Conservation (phyloP, 306 rosid genomes). For the Begonia loranthoides region DNA sequence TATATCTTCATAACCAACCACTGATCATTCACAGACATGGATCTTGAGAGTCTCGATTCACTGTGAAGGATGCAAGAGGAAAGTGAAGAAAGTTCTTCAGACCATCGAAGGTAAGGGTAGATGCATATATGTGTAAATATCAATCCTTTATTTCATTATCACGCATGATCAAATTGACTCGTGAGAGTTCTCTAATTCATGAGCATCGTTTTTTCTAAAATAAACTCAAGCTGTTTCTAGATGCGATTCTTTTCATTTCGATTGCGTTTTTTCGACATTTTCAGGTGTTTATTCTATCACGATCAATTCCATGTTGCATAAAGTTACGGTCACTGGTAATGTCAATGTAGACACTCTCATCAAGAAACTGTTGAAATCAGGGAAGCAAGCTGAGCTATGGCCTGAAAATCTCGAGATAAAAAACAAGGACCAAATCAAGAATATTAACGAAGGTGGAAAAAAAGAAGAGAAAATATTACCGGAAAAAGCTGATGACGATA, state of each 20-base stretch:
- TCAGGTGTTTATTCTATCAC: constrained; percentile 65
- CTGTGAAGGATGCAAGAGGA: constrained; percentile 84
- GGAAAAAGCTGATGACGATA: constrained; percentile 11
- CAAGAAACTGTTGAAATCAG: constrained; percentile 62
- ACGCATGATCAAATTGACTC: too few relatives aligned
- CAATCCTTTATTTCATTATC: too few relatives aligned
- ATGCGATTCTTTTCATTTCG: neutral
- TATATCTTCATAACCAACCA: too few relatives aligned
- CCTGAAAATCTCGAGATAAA: constrained; percentile 40
- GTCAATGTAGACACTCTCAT: constrained; percentile 58
- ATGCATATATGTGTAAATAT: too few relatives aligned
- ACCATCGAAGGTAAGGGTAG: constrained; percentile 42
- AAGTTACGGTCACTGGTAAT: constrained; percentile 80
- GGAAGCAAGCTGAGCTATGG: constrained; percentile 66
- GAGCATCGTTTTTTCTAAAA: neutral
- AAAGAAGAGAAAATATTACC: constrained; percentile 14
- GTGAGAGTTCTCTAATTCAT: neutral
- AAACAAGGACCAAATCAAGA: constrained; percentile 35
- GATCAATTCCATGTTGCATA: constrained; percentile 64
- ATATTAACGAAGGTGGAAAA: constrained; percentile 18
- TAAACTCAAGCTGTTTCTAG: neutral
- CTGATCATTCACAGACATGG: constrained; percentile 42
- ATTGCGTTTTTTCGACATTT: neutral
- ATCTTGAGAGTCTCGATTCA: constrained; percentile 75
- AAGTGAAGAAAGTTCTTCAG: constrained; percentile 75